Percentiles rank a stretch among this genome's conserved stretches.
phyloP scores from a whole-genome alignment of 1,284 basidiomycete genomes.

The Puccinia hordei region DNA sequence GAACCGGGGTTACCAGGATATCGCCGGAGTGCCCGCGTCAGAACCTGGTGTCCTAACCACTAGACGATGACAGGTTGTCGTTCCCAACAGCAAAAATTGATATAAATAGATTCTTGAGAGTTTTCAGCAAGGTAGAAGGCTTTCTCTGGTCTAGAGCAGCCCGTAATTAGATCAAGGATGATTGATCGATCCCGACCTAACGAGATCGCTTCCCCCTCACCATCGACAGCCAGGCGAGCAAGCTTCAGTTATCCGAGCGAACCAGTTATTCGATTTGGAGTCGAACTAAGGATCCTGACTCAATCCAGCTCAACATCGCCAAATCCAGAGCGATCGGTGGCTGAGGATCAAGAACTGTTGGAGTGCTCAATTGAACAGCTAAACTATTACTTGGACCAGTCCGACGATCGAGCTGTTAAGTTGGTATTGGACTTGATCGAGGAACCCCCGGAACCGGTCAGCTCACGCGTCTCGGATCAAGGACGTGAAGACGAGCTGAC shows the following conservation, averaged over 20 bases:
- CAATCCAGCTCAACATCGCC: background rate
- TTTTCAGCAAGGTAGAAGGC: too few species aligned
- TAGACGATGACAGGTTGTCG: conserved; percentile 49
- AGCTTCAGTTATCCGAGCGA: background rate
- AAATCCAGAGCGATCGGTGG: background rate
- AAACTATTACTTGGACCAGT: background rate
- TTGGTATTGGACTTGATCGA: conserved; percentile 4
- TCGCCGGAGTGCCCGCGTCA: background rate
- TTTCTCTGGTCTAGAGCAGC: too few species aligned
- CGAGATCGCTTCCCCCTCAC: background rate
- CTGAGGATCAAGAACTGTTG: background rate
- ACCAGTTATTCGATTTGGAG: background rate
- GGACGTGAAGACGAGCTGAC: background rate
- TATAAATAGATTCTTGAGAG: too few species aligned
- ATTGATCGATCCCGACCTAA: background rate
- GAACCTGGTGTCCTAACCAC: conserved; percentile 52
- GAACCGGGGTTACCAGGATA: conserved; percentile 50
- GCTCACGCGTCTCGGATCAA: background rate
- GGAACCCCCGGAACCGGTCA: background rate
- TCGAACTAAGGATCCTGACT: conserved; percentile 21
- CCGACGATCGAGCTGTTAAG: background rate
- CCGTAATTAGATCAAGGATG: background rate
- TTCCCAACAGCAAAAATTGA: too few species aligned
- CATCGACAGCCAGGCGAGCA: background rate
- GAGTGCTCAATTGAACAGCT: background rate